Evolutionary conservation across 2,329 filamentous ascomycete species (phyloP), one percentile per base, ranked within the genome.

Genomic region (Fusarium luffae): DNA sequence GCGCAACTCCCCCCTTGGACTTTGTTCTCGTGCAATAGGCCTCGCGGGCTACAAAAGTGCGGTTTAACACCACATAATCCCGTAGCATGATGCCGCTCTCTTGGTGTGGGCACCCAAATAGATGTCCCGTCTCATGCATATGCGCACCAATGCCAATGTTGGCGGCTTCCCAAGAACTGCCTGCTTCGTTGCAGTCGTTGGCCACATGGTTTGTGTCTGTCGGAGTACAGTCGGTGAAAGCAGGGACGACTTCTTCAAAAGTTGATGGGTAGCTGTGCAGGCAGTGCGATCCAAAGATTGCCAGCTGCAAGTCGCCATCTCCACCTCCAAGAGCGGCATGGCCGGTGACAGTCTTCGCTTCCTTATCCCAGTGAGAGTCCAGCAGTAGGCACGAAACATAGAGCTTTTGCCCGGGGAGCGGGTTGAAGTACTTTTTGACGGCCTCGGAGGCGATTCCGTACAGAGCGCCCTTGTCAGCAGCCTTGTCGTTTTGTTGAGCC

Each of bases 71-170:
- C 32, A 94, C 89, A 77, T 97, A 98, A 78, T 97, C 95, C 59
- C 93, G 87, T 52, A 94, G 84, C 95, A 98, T 98, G 66, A 98
- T 86, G n/a, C 96, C 95, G 28, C 84, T 92, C 76, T 96, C 93
- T 77, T 97, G 93, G 77, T 97, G 93, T 12, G 93, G 93, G 71
- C 93, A 97, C 51, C 95, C 95, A 71, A 98, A 92, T 23, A 97
- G 80, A 80, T 97, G 95, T 5, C 95, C 95, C 1, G 92, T 92
- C 80, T 98, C 94, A 79, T 97, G 95, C 49, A 98, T 80, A 79
- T 98, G 95, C 12, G 93, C 94, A 10, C 95, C 95, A 69, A 98
- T 97, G 30, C 94, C 94, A 65, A 97, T 92, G 73, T 95, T 97
- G 27, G 93, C 94, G n/a, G 94, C 90, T 78, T 98, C 95, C 95